Evolutionary conservation across 2,329 filamentous ascomycete species (phyloP).

Genomic region (Pseudogymnoascus sp.): DNA sequence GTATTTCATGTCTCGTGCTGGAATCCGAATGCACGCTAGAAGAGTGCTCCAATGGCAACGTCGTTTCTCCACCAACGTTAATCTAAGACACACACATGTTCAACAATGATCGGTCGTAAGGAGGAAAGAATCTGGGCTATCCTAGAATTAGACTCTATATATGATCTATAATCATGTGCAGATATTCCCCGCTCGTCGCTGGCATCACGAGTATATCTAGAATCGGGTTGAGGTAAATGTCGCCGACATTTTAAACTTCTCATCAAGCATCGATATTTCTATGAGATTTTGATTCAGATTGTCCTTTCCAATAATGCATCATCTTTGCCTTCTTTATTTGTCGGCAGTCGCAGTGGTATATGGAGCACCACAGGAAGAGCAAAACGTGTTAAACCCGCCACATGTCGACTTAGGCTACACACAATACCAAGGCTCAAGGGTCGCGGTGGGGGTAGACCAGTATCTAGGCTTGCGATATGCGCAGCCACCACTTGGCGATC

Average conservation of each 20-base stretch:
- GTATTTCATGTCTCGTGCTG: background rate
- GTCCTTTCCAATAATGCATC: slow-evolving; percentile 68
- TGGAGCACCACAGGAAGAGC: background rate
- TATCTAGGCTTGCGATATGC: slow-evolving; percentile 8
- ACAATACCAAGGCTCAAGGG: background rate
- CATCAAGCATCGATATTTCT: background rate
- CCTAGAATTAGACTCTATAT: background rate
- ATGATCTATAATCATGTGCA: background rate
- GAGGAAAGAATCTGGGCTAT: background rate
- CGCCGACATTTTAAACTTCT: background rate
- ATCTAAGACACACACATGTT: too few species aligned
- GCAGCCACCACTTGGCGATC: background rate
- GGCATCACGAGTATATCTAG: background rate
- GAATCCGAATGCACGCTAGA: background rate
- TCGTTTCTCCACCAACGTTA: background rate
- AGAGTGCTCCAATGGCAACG: background rate
- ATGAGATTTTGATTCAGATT: slow-evolving; percentile 44
- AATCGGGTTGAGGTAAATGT: background rate
- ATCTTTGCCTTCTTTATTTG: slow-evolving; percentile 36
- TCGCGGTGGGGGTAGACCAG: background rate
- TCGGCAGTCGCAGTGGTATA: background rate
- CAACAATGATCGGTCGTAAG: background rate
- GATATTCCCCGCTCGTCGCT: background rate
- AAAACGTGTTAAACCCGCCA: background rate
- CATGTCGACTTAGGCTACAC: background rate